A percentile compares a stretch with the other conserved stretches of the same genome.
Conservation (phyloP, 352 stramenopile genomes). For the Thalassiosira delicatula region DNA sequence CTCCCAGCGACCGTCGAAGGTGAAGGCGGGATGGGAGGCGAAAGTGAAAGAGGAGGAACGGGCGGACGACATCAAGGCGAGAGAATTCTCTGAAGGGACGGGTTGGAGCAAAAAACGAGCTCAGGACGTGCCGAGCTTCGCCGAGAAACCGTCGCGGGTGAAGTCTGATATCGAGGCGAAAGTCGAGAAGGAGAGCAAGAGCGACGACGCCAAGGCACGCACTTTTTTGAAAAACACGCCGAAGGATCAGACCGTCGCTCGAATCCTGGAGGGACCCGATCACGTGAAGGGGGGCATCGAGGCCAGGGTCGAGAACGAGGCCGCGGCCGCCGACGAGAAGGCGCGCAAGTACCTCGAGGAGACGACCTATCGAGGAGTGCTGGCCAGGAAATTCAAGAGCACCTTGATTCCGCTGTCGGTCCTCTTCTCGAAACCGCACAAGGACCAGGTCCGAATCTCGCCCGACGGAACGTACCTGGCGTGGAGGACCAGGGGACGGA, state of each 20-base stretch:
- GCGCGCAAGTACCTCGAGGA: not conserved
- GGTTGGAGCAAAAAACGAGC: not conserved
- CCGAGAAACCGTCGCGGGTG: not conserved
- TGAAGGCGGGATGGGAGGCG: not conserved
- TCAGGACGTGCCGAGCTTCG: not conserved
- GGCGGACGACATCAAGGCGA: not conserved
- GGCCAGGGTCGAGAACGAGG: not conserved
- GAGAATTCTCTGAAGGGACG: not conserved
- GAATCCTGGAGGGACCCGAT: not conserved
- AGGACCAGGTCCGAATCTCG: constrained; percentile 31
- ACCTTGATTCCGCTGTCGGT: constrained; percentile 25
- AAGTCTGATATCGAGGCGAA: not conserved
- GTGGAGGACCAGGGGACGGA: constrained; percentile 24
- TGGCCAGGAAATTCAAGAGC: not conserved
- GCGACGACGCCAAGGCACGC: not conserved
- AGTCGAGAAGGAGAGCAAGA: not conserved
- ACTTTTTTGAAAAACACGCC: not conserved
- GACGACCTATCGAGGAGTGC: not conserved
- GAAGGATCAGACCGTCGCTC: too few relatives aligned
- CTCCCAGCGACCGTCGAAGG: not conserved
- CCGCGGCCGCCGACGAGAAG: not conserved
- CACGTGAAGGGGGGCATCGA: not conserved
- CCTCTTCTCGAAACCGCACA: constrained; percentile 35
- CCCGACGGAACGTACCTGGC: constrained; percentile 34
- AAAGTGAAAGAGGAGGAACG: not conserved